Evolutionary conservation across 2,329 filamentous ascomycete species (phyloP).

Genomic region (Bipolaris zeicola): DNA sequence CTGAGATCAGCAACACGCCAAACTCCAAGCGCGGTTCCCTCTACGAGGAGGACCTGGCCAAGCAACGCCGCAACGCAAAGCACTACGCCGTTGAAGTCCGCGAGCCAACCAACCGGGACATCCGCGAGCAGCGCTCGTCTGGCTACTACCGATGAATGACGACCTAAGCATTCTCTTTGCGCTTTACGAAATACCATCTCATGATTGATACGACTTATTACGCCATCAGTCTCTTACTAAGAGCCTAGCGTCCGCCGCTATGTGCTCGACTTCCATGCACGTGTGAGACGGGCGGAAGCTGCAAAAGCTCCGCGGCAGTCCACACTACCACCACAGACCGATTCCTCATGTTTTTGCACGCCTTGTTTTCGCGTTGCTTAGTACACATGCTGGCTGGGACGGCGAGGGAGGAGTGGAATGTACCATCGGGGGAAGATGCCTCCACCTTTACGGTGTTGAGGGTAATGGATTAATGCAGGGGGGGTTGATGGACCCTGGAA

Average conservation of each 20-base stretch:
- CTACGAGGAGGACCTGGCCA: constrained; percentile 48
- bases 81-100: constrained; percentile 51
- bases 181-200: constrained; percentile 8
- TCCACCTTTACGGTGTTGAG: constrained; percentile 24
- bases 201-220: constrained; percentile 9
- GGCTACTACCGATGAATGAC: constrained; percentile 48
- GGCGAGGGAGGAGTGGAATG: constrained; percentile 8
- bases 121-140: constrained; percentile 46
- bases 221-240: constrained; percentile 9
- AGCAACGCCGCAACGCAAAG: constrained; percentile 44
- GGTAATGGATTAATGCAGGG: constrained; percentile 15
- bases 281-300: constrained; percentile 9
- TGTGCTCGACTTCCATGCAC: constrained; percentile 6
- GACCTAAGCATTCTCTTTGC: constrained; percentile 17
- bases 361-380: constrained; percentile 19
- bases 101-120: constrained; percentile 45
- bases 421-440: constrained; percentile 12
- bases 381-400: constrained; percentile 9
- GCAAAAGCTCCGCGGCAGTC: constrained; percentile 15
- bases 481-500: constrained; percentile 11
- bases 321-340: constrained; percentile 12
- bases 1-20: constrained; percentile 40
- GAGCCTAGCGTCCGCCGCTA: constrained; percentile 8
- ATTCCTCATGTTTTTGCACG: constrained; percentile 17
- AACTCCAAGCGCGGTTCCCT: constrained; percentile 49